phyloP scores from a whole-genome alignment of 345 rosid genomes.

The Clarkia xantiana region DNA sequence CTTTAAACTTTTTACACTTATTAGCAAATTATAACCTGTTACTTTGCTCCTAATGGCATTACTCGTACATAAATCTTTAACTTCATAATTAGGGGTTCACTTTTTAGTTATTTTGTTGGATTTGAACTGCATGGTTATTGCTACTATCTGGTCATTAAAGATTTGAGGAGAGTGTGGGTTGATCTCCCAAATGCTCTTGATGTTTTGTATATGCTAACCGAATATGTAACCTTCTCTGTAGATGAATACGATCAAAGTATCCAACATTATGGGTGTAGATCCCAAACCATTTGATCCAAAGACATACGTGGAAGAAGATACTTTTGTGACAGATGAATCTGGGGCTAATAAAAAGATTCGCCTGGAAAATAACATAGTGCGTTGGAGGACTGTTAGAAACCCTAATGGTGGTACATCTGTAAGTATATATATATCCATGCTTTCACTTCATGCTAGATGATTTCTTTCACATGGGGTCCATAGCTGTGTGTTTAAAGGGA shows the following conservation, averaged over 20 bases:
- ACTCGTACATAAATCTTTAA: background rate
- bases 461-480: background rate
- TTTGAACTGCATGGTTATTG: background rate
- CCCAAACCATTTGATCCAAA: conserved; percentile 84
- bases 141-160: too few species aligned
- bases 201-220: background rate
- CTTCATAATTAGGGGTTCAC: background rate
- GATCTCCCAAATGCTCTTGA: background rate
- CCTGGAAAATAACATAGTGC: conserved; percentile 84
- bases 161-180: too few species aligned
- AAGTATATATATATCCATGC: conserved; percentile 19
- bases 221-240: conserved; percentile 20
- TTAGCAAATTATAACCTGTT: too few species aligned
- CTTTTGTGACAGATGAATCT: conserved; percentile 74
- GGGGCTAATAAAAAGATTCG: conserved; percentile 66
- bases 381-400: conserved; percentile 63
- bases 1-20: too few species aligned
- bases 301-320: conserved; percentile 86
- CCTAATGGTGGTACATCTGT: conserved; percentile 60
- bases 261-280: conserved; percentile 97
- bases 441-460: background rate
- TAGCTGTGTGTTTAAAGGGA: background rate
- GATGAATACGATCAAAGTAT: conserved; percentile 90
- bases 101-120: background rate
- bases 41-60: background rate